Evolutionary conservation across 1,139 yeast genomes (phyloP).

Genomic region (Scheffersomyces stambukii): DNA sequence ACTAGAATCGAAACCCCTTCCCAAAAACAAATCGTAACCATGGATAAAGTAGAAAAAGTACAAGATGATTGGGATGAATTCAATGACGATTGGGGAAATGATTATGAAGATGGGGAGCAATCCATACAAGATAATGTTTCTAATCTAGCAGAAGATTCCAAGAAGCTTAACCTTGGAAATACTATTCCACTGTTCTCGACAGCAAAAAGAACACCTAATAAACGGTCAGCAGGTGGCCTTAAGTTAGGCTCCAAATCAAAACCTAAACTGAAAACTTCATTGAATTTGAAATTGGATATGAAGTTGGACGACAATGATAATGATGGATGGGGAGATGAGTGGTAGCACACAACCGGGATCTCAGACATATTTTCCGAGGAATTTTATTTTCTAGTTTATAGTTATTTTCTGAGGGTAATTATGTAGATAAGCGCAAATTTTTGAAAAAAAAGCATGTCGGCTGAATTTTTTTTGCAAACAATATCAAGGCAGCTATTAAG

Average conservation of each 20-base stretch:
- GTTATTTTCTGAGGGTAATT: no score
- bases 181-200: constrained; percentile 7
- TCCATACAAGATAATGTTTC: constrained; percentile 7
- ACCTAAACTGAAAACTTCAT: constrained; percentile 20
- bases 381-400: not conserved
- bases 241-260: constrained; percentile 23
- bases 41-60: constrained; percentile 8
- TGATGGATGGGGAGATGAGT: constrained; percentile 26
- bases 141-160: constrained; percentile 9
- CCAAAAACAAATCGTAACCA: constrained; percentile 11
- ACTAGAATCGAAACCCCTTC: constrained; percentile 24
- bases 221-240: constrained; percentile 13
- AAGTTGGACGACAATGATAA: constrained; percentile 51
- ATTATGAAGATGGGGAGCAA: constrained; percentile 6
- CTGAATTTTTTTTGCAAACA: no score
- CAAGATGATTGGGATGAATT: constrained; percentile 12
- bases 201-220: constrained; percentile 8
- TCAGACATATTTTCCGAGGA: not conserved
- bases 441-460: no score
- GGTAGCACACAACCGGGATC: no score
- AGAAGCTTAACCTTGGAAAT: constrained; percentile 8
- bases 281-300: constrained; percentile 36
- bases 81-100: constrained; percentile 13
- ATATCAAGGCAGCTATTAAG: no score
- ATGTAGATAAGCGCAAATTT: no score